phyloP scores from a whole-genome alignment of 495 filamentous ascomycete species.

The Schizothecium vesticola region DNA sequence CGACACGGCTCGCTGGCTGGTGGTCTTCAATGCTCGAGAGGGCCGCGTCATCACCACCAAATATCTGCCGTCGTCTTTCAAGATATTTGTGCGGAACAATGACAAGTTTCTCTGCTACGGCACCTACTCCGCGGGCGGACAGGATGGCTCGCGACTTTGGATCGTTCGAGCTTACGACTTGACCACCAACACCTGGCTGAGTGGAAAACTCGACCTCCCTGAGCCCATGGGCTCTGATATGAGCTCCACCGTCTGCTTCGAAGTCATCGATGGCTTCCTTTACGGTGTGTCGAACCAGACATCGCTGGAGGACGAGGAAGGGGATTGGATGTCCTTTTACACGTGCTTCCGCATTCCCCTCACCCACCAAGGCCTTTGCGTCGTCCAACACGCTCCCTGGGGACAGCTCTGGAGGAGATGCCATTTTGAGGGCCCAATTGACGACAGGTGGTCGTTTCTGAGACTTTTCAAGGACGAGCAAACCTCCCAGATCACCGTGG shows the following conservation, averaged over 20 bases:
- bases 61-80: constrained; percentile 43
- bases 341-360: constrained; percentile 59
- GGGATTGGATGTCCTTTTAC: constrained; percentile 68
- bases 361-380: constrained; percentile 26
- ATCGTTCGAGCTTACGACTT: constrained; percentile 52
- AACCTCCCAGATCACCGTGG: constrained; percentile 53
- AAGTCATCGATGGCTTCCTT: constrained; percentile 62
- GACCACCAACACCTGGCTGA: constrained; percentile 25
- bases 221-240: constrained; percentile 59
- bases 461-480: constrained; percentile 58
- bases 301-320: constrained; percentile 57
- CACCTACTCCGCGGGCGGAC: constrained; percentile 48
- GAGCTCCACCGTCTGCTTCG: constrained; percentile 64
- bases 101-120: constrained; percentile 62
- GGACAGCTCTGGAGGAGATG: constrained; percentile 58
- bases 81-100: constrained; percentile 66
- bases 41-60: constrained; percentile 37
- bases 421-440: constrained; percentile 68
- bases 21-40: constrained; percentile 52
- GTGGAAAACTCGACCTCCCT: constrained; percentile 40
- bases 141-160: constrained; percentile 56
- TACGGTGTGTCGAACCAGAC: constrained; percentile 68
- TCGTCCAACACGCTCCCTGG: constrained; percentile 30
- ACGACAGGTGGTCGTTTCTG: constrained; percentile 70
- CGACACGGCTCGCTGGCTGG: constrained; percentile 44